Evolutionary conservation across 2,329 filamentous ascomycete species (phyloP).

Genomic region (Fusarium foetens): DNA sequence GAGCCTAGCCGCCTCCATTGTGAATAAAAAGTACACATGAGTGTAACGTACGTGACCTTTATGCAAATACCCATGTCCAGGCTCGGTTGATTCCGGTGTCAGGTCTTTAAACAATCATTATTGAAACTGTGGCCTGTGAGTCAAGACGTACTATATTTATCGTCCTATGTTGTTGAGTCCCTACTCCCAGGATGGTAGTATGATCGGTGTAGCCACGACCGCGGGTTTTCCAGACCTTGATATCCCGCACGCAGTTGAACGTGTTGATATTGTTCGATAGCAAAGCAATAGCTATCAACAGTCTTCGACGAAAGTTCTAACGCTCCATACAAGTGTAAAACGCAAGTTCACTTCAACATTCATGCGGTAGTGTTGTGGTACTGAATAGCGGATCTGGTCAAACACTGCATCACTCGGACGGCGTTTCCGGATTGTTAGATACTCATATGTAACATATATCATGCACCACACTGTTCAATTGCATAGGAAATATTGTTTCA

Average conservation of each 20-base stretch:
- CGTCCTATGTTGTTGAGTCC: conserved; percentile 9
- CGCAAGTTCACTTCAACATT: neutral
- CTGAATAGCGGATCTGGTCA: neutral
- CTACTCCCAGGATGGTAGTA: conserved; percentile 7
- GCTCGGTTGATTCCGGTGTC: conserved; percentile 34
- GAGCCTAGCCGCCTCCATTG: conserved; percentile 17
- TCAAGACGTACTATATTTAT: conserved; percentile 5
- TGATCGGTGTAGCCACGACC: neutral
- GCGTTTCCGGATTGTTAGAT: neutral
- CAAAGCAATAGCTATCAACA: neutral
- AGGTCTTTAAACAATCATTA: conserved; percentile 5
- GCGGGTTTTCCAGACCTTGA: neutral
- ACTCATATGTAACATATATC: neutral
- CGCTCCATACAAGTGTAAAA: neutral
- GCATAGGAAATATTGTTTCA: neutral
- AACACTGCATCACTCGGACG: neutral
- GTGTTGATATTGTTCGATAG: neutral
- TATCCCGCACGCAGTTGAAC: neutral
- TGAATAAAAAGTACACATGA: neutral
- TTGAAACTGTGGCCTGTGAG: conserved; percentile 15
- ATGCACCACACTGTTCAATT: neutral
- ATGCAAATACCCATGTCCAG: conserved; percentile 19
- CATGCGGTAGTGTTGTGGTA: neutral
- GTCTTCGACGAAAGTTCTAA: neutral
- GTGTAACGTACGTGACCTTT: neutral